A percentile compares a stretch with the other conserved stretches of the same genome.
Evolutionary conservation across 352 stramenopile species (phyloP).

Genomic region (Pythium coloratum): DNA sequence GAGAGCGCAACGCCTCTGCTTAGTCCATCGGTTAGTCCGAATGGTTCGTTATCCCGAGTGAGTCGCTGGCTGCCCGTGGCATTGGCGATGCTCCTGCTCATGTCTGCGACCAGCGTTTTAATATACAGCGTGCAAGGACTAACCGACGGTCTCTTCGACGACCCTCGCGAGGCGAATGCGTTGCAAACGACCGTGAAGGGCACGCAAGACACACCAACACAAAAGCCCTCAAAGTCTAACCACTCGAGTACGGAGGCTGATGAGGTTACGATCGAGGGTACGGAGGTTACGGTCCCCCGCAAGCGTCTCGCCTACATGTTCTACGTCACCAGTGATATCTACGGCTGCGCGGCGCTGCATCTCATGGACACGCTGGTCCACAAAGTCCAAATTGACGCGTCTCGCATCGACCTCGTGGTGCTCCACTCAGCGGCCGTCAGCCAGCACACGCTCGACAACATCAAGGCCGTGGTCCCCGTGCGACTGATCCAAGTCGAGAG

Average conservation of each 20-base stretch:
- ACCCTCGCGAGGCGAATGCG: too few species aligned
- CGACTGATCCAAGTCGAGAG: slow-evolving; percentile 25
- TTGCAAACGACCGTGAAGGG: neutral
- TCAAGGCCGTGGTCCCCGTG: slow-evolving; percentile 12
- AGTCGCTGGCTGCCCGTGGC: neutral
- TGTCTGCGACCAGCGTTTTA: neutral
- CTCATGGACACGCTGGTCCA: slow-evolving; percentile 23
- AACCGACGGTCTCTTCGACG: too few species aligned
- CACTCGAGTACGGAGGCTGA: too few species aligned
- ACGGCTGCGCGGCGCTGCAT: slow-evolving; percentile 30
- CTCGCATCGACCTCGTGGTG: slow-evolving; percentile 30
- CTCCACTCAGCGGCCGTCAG: slow-evolving; percentile 22
- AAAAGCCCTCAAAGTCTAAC: too few species aligned
- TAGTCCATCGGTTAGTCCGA: neutral
- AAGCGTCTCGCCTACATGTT: slow-evolving; percentile 30
- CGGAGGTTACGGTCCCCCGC: too few species aligned
- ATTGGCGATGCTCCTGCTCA: neutral
- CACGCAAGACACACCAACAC: too few species aligned
- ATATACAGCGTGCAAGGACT: neutral
- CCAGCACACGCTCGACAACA: neutral
- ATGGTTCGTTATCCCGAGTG: too few species aligned
- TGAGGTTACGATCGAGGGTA: too few species aligned
- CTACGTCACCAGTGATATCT: slow-evolving; percentile 32
- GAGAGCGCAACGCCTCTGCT: neutral
- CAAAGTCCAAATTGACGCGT: slow-evolving; percentile 18